These are phyloP conservation scores for maize (Zea mays) DNA, from an alignment of 176 grass and related monocot species.

Conservation along the genomic window DNA sequence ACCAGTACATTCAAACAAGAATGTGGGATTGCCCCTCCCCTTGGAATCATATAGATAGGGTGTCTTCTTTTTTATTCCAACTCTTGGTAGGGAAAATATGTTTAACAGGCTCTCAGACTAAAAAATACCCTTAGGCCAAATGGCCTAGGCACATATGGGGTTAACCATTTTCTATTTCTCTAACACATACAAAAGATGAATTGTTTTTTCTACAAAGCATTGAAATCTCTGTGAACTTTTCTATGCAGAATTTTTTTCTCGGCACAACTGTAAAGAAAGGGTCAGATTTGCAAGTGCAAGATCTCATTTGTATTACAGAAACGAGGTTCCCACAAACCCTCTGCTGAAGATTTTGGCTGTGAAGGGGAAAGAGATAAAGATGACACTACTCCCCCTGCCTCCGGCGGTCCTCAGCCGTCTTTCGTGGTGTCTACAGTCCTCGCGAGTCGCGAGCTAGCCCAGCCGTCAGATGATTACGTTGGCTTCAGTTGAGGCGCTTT, in stretches of 20 bases:
- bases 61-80: too few relatives aligned
- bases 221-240: background rate
- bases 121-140: too few relatives aligned
- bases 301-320: background rate
- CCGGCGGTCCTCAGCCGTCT: background rate
- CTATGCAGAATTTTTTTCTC: background rate
- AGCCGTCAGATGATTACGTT: background rate
- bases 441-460: slow-evolving; percentile 21
- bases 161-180: too few relatives aligned
- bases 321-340: background rate
- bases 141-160: too few relatives aligned
- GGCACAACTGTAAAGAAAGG: background rate
- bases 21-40: too few relatives aligned
- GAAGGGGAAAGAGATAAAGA: slow-evolving; percentile 47
- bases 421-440: background rate
- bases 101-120: too few relatives aligned
- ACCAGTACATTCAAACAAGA: too few relatives aligned
- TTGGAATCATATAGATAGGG: too few relatives aligned
- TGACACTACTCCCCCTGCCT: background rate
- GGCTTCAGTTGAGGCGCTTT: background rate
- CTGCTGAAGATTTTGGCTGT: background rate
- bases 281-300: background rate
- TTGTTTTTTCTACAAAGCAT: too few relatives aligned
- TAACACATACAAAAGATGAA: too few relatives aligned
- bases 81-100: too few relatives aligned